phyloP scores from a whole-genome alignment of 148 eudicot species.

The Cornus florida region DNA sequence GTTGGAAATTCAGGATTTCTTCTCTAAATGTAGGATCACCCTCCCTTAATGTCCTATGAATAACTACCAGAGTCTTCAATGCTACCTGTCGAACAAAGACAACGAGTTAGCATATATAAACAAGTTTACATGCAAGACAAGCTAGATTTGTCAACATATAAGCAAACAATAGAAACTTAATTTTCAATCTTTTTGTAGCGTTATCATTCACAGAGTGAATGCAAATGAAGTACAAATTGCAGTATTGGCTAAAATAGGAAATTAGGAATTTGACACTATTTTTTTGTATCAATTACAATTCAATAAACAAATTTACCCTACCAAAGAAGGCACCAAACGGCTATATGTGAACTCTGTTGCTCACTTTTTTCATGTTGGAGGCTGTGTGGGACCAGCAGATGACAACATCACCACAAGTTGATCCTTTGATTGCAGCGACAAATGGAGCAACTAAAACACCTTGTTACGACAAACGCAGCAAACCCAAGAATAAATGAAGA shows the following conservation, averaged over 20 bases:
- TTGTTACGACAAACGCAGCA: no score
- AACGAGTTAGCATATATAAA: neutral
- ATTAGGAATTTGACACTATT: neutral
- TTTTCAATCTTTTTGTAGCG: neutral
- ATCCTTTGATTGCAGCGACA: no score
- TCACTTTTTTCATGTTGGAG: no score
- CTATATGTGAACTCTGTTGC: no score
- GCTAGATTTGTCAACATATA: neutral
- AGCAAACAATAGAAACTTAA: neutral
- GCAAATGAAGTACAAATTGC: neutral
- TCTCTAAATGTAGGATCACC: slow-evolving; percentile 98
- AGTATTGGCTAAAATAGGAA: neutral
- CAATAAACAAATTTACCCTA: neutral
- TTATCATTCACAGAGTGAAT: neutral
- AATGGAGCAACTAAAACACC: no score
- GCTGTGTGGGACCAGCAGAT: no score
- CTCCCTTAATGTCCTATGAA: slow-evolving; percentile 84
- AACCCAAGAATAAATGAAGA: no score
- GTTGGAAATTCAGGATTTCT: slow-evolving; percentile 80
- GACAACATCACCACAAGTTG: no score
- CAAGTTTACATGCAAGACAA: neutral
- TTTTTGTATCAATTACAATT: neutral
- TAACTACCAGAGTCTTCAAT: slow-evolving; percentile 84
- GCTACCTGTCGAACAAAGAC: slow-evolving; percentile 71
- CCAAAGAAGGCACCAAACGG: no score